These are phyloP conservation scores for Nakataea oryzae DNA, from an alignment of 2,329 filamentous ascomycete genomes.

Conservation along the genomic window DNA sequence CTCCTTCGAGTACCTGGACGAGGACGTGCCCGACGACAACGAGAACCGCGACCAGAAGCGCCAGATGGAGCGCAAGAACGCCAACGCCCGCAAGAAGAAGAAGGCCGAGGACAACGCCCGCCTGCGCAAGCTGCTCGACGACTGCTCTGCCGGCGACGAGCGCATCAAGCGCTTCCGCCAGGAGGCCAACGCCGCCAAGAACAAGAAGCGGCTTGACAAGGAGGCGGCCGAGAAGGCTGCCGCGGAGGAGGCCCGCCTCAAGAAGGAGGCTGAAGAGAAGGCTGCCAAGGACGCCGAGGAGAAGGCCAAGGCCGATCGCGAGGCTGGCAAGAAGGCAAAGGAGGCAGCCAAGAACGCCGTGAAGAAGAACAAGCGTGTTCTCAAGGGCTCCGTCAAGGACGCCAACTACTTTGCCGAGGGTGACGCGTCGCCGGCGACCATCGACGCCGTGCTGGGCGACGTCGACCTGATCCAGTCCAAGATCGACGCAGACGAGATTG, in stretches of 20 bases:
- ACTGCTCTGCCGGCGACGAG: slow-evolving; percentile 74
- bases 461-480: slow-evolving; percentile 81
- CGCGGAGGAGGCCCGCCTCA: slow-evolving; percentile 72
- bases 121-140: slow-evolving; percentile 81
- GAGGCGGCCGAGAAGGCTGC: slow-evolving; percentile 86
- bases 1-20: slow-evolving; percentile 94
- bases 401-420: slow-evolving; percentile 91
- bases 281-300: slow-evolving; percentile 77
- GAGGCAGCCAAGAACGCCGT: slow-evolving; percentile 97
- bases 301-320: slow-evolving; percentile 73
- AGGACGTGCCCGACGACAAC: slow-evolving; percentile 97
- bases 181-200: slow-evolving; percentile 85
- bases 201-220: slow-evolving; percentile 84
- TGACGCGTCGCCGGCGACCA: slow-evolving; percentile 62
- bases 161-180: slow-evolving; percentile 97
- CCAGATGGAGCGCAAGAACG: slow-evolving; percentile 96
- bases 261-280: slow-evolving; percentile 75
- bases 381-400: slow-evolving; percentile 90
- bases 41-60: slow-evolving; percentile 99
- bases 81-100: slow-evolving; percentile 96
- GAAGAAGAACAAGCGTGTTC: slow-evolving; percentile 99
- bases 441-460: slow-evolving; percentile 75
- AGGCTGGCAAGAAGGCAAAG: slow-evolving; percentile 88
- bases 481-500: slow-evolving; percentile 86
- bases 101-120: slow-evolving; percentile 96